Conservation (phyloP, 306 rosid genomes). For the Lathyrus aphaca region DNA sequence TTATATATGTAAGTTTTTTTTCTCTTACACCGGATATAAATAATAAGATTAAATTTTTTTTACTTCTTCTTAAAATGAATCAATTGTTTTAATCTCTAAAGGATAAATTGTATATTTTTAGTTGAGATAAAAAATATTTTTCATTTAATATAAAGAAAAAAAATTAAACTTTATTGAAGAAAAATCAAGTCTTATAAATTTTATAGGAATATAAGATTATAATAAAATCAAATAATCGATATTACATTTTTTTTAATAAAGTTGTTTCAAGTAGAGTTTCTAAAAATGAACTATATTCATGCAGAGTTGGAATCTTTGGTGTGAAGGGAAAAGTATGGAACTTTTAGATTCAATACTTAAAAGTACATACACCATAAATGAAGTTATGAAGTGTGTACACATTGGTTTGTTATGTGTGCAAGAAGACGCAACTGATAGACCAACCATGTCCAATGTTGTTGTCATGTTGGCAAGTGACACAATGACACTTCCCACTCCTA, state of each 20-base stretch:
- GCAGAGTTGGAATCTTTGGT: constrained; percentile 65
- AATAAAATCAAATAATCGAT: neutral
- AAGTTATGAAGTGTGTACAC: constrained; percentile 49
- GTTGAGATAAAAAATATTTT: neutral
- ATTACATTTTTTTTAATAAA: neutral
- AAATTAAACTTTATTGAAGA: neutral
- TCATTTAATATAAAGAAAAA: neutral
- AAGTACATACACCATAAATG: constrained; percentile 21
- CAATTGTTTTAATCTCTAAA: neutral
- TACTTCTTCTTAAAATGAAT: neutral
- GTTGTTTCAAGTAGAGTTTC: neutral
- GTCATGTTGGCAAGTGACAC: constrained; percentile 50
- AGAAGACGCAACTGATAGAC: constrained; percentile 55
- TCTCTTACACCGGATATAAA: neutral
- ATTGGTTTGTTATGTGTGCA: constrained; percentile 64
- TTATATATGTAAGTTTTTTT: constrained; percentile 32
- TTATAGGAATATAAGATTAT: neutral
- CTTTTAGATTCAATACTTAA: constrained; percentile 50
- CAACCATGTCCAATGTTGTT: constrained; percentile 55
- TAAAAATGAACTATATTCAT: neutral
- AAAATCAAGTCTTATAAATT: neutral
- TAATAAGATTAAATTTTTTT: neutral
- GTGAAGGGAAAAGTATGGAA: constrained; percentile 47
- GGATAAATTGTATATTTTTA: neutral
- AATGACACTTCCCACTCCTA: constrained; percentile 49